Evolutionary conservation across 192 early-diverging fungal species (phyloP), one percentile per base, ranked within the genome.

Genomic region (Entomortierella parvispora): DNA sequence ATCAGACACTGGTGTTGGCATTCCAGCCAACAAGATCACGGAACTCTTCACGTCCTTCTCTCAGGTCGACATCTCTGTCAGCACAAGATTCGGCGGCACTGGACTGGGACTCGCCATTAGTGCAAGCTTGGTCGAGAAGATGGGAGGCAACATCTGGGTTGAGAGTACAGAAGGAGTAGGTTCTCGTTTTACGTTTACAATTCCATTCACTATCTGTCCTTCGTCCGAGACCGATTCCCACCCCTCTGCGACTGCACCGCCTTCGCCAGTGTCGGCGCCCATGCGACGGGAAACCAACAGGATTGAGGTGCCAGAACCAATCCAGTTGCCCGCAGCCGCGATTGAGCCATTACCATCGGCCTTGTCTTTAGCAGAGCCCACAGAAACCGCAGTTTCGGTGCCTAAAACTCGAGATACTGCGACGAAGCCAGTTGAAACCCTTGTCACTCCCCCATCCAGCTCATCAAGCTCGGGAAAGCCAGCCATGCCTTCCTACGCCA

Each of bases 101-200:
- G 90, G 90, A 22, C 63, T 91, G 33, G 90, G 90, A 3, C 61
- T 91, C 22, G 90, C 89, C 12, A 91, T 91, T 40, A 90, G 87
- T 22, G 85, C 85, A 18, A 82, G 80, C 18, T 60, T 91, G 2
- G 86, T 86, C 5, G 84, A 90, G 57, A 62, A 85, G 49, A 91
- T 91, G 90, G 88, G 88, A 22, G 90, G 88, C 20, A 77, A 83
- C 1, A 78, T 91, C 33, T 87, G 88, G 86, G 87, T 87, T 11
- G 83, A 83, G 59, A 85, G 85, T n/a, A 82, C 83, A 29, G 84
- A 85, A 49, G 87, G 86, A 0, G 80, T 86, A 34, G 89, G 89
- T 0, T 77, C 74, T 8, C 51, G 74, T 2, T 77, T 77, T n/a
- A 77, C 74, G 5, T 77, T 77, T 37, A 77, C 74, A 1, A 77